Evolutionary conservation across 306 rosid genomes (phyloP).

Genomic region (Cucurbita maxima): DNA sequence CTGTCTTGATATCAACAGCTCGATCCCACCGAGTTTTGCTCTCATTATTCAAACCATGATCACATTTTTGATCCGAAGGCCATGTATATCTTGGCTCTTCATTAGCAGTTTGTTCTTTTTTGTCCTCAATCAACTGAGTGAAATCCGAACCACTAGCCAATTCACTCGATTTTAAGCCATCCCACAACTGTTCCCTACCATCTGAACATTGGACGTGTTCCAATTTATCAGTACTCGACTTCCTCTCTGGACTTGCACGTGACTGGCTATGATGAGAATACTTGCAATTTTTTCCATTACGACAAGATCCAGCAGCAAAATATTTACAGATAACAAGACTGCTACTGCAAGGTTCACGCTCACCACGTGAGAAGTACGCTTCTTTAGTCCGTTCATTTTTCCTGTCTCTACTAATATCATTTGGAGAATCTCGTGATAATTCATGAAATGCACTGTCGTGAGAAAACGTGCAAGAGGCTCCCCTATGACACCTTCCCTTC

Average conservation of each 20-base stretch:
- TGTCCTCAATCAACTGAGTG: conserved; percentile 32
- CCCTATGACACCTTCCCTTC: conserved; percentile 75
- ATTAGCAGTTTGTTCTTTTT: conserved; percentile 24
- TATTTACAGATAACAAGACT: conserved; percentile 61
- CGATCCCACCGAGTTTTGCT: conserved; percentile 26
- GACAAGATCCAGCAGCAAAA: conserved; percentile 78
- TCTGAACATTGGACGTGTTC: conserved; percentile 25
- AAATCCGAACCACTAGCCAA: conserved; percentile 23
- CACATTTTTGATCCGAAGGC: conserved; percentile 27
- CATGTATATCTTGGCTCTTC: conserved; percentile 32
- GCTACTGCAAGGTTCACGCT: conserved; percentile 36
- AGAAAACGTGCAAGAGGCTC: conserved; percentile 62
- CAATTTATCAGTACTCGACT: conserved; percentile 46
- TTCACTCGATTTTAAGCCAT: conserved; percentile 39
- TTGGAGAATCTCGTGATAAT: conserved; percentile 31
- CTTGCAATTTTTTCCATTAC: conserved; percentile 74
- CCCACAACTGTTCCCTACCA: conserved; percentile 30
- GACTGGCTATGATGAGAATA: conserved; percentile 70
- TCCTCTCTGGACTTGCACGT: conserved; percentile 56
- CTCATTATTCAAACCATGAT: conserved; percentile 27
- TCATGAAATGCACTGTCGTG: conserved; percentile 61
- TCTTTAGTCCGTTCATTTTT: conserved; percentile 60
- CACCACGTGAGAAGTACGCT: conserved; percentile 50
- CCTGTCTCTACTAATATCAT: conserved; percentile 49
- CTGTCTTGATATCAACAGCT: conserved; percentile 13